Evolutionary conservation across 2,329 filamentous ascomycete species (phyloP).

Genomic region (Colletotrichum acutatum): DNA sequence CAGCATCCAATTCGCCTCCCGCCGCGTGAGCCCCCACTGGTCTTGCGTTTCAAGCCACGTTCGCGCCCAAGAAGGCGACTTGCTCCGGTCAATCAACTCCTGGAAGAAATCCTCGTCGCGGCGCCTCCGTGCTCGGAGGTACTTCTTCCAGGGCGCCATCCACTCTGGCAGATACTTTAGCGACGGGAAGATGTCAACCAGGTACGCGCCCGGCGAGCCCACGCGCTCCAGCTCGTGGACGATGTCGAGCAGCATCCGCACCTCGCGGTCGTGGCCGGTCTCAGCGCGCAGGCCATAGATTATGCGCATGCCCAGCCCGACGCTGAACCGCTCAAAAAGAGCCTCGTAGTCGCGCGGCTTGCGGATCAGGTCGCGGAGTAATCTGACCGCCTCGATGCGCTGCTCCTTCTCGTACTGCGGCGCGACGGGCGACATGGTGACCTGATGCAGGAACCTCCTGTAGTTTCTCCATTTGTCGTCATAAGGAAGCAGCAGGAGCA

Average conservation of each 20-base stretch:
- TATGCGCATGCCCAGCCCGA: conserved; percentile 52
- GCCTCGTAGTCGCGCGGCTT: conserved; percentile 48
- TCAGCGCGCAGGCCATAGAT: conserved; percentile 49
- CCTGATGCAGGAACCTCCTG: conserved; percentile 40
- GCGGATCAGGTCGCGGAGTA: conserved; percentile 46
- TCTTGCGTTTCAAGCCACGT: conserved; percentile 5
- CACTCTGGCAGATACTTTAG: conserved; percentile 43
- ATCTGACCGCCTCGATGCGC: conserved; percentile 42
- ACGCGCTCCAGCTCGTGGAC: conserved; percentile 48
- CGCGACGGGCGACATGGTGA: conserved; percentile 44
- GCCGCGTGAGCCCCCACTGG: conserved; percentile 35
- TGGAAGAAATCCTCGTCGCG: conserved; percentile 30
- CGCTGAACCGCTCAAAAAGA: conserved; percentile 52
- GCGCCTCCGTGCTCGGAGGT: conserved; percentile 32
- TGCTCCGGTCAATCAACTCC: conserved; percentile 28
- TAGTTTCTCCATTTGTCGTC: conserved; percentile 34
- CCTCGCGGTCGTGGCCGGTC: conserved; percentile 45
- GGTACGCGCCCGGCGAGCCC: conserved; percentile 43
- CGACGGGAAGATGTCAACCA: conserved; percentile 46
- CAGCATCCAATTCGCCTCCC: conserved; percentile 44
- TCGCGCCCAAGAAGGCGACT: conserved; percentile 20
- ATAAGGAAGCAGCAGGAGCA: conserved; percentile 45
- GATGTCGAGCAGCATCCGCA: conserved; percentile 45
- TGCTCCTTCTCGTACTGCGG: conserved; percentile 45
- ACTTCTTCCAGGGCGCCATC: conserved; percentile 40